Evolutionary conservation across 805 yeast genomes (phyloP).

Genomic region (Saccharomycopsis schoenii): DNA sequence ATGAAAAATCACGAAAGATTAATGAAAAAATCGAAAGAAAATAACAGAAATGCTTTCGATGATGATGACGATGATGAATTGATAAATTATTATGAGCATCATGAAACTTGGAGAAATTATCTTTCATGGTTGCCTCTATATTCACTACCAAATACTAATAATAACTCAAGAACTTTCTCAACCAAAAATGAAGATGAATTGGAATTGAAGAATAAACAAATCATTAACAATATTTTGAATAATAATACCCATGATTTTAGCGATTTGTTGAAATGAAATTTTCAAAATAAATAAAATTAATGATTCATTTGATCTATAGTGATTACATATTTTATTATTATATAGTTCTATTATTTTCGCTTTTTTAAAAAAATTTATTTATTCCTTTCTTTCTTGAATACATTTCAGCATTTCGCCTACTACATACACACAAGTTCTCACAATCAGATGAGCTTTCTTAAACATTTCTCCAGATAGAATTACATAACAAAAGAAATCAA

Average conservation of each 20-base stretch:
- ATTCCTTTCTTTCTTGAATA: not conserved
- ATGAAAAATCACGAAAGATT: constrained; percentile 4
- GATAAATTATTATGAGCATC: constrained; percentile 22
- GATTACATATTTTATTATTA: too few species aligned
- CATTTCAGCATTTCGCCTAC: too few species aligned
- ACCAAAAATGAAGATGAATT: not conserved
- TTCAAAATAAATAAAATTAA: not conserved
- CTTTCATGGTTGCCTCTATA: constrained; percentile 37
- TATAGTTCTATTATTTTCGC: too few species aligned
- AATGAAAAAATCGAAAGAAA: constrained; percentile 4
- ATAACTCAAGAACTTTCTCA: not conserved
- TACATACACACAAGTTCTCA: too few species aligned
- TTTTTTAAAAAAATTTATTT: not conserved
- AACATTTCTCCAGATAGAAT: too few species aligned
- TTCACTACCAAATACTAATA: constrained; percentile 27
- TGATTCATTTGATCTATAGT: not conserved
- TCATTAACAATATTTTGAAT: not conserved
- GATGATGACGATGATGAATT: constrained; percentile 6
- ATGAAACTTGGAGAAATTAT: constrained; percentile 31
- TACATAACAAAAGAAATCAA: not conserved
- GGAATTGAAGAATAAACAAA: not conserved
- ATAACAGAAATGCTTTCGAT: not conserved
- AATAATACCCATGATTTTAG: constrained; percentile 16
- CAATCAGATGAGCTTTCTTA: too few species aligned
- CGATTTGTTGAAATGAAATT: too few species aligned